Evolutionary conservation across 2,329 filamentous ascomycete genomes (phyloP).

Genomic region (Rhynchosporium agropyri): DNA sequence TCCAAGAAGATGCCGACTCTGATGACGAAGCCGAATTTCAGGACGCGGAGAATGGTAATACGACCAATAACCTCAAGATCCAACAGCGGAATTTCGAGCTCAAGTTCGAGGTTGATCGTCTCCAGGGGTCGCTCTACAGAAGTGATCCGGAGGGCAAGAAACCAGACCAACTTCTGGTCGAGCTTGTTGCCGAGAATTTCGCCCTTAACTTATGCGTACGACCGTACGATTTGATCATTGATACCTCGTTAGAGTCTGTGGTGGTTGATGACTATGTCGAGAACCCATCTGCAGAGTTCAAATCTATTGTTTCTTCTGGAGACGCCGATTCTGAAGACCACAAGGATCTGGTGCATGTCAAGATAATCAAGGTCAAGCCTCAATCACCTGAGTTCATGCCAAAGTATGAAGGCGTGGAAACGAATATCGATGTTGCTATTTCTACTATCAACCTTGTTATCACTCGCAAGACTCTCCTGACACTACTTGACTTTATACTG

Average conservation of each 20-base stretch:
- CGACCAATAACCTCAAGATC: conserved; percentile 64
- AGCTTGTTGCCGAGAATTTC: conserved; percentile 88
- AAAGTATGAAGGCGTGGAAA: conserved; percentile 90
- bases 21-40: conserved; percentile 67
- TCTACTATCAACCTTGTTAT: conserved; percentile 97
- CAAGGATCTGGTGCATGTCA: conserved; percentile 82
- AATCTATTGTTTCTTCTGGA: conserved; percentile 91
- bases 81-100: conserved; percentile 94
- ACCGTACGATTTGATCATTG: conserved; percentile 89
- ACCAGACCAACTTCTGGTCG: conserved; percentile 81
- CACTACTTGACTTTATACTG: conserved; percentile 89
- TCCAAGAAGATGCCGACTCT: conserved; percentile 59
- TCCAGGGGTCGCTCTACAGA: conserved; percentile 89
- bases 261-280: conserved; percentile 95
- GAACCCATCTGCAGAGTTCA: conserved; percentile 86
- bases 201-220: conserved; percentile 84
- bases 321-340: conserved; percentile 73
- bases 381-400: conserved; percentile 92
- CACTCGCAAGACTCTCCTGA: conserved; percentile 88
- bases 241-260: conserved; percentile 83
- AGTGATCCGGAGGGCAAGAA: conserved; percentile 78
- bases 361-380: conserved; percentile 85
- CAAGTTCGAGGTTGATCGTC: conserved; percentile 91
- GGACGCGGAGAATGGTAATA: conserved; percentile 62
- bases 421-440: conserved; percentile 85